These are phyloP conservation scores for Colletotrichum liriopes DNA, from an alignment of 2,329 filamentous ascomycete species.

Conservation along the genomic window DNA sequence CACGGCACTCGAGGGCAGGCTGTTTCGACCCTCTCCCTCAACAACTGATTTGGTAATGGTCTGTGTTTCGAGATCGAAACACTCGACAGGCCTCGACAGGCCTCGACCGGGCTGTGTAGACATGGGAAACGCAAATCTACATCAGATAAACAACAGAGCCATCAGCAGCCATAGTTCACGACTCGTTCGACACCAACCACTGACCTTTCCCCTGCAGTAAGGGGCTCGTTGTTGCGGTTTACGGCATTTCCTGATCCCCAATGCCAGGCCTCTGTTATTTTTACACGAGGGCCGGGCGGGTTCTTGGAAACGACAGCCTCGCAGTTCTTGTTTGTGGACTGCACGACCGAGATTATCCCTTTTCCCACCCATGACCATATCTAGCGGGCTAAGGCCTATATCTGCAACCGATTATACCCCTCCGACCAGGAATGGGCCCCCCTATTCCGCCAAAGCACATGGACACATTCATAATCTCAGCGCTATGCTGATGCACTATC, in stretches of 20 bases:
- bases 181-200: constrained; percentile 29
- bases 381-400: constrained; percentile 55
- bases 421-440: constrained; percentile 29
- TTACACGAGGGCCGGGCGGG: constrained; percentile 21
- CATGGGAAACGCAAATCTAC: constrained; percentile 39
- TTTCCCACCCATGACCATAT: constrained; percentile 51
- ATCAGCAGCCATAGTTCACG: constrained; percentile 4
- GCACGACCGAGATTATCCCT: constrained; percentile 55
- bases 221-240: constrained; percentile 22
- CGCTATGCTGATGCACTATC: constrained; percentile 24
- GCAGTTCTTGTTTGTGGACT: constrained; percentile 46
- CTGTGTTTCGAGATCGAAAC: constrained; percentile 42
- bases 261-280: constrained; percentile 31
- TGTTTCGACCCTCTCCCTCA: constrained; percentile 36
- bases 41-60: constrained; percentile 37
- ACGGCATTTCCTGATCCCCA: constrained; percentile 18
- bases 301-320: constrained; percentile 32
- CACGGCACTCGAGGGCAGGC: constrained; percentile 36
- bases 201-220: constrained; percentile 27
- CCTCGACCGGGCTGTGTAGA: constrained; percentile 39
- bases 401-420: constrained; percentile 55
- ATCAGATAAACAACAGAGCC: constrained; percentile 34
- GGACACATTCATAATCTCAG: constrained; percentile 21
- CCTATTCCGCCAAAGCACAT: constrained; percentile 42
- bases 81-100: constrained; percentile 40